These are phyloP conservation scores for Pulchroboletus neoregius DNA, from an alignment of 1,284 basidiomycete species.

Conservation along the genomic window DNA sequence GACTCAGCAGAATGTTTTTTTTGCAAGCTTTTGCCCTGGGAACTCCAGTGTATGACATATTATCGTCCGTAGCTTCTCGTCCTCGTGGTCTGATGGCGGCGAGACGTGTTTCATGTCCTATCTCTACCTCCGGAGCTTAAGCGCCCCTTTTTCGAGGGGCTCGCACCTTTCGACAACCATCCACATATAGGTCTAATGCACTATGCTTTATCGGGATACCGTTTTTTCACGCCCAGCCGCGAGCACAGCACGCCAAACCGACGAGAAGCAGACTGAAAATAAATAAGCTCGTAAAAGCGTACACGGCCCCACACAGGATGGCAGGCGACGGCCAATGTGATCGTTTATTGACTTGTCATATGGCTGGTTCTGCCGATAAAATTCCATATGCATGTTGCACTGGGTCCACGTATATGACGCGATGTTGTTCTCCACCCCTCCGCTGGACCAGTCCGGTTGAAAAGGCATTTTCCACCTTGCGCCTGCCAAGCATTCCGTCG, in stretches of 20 bases:
- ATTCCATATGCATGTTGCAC: background rate
- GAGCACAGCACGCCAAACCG: slow-evolving; percentile 23
- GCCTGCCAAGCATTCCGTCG: slow-evolving; percentile 1
- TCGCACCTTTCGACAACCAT: slow-evolving; percentile 9
- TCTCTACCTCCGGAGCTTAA: slow-evolving; percentile 28
- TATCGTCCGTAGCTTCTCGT: slow-evolving; percentile 1
- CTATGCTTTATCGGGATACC: slow-evolving; percentile 8
- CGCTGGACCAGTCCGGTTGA: background rate
- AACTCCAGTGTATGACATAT: background rate
- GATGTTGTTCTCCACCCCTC: background rate
- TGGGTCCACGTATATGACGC: background rate
- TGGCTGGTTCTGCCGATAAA: slow-evolving; percentile 11
- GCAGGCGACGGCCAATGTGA: slow-evolving; percentile 10
- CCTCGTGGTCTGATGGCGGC: slow-evolving; percentile 15
- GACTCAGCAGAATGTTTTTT: background rate
- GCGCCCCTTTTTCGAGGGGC: slow-evolving; percentile 25
- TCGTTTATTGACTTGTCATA: slow-evolving; percentile 2
- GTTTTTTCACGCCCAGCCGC: slow-evolving; percentile 12
- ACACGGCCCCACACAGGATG: slow-evolving; percentile 22
- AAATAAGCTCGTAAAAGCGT: slow-evolving; percentile 11
- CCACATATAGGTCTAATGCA: slow-evolving; percentile 10
- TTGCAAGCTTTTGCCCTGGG: background rate
- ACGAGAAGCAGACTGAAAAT: slow-evolving; percentile 13
- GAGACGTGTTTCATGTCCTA: slow-evolving; percentile 13
- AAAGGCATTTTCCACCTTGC: background rate